These are phyloP conservation scores for Suillus sp. DNA, from an alignment of 768 basidiomycete species.

Conservation along the genomic window DNA sequence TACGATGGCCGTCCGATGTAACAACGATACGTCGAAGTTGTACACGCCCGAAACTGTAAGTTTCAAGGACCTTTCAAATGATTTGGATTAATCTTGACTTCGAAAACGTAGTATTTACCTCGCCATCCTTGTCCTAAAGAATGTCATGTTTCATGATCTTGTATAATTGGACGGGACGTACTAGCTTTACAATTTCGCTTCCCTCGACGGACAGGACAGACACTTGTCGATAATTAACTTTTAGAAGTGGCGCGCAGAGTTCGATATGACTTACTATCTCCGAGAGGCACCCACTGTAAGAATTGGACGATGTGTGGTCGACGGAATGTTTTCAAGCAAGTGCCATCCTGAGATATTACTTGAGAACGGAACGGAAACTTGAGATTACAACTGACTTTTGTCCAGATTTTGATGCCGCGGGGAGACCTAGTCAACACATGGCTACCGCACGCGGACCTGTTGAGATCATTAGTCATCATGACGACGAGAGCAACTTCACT, in stretches of 20 bases:
- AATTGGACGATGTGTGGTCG: constrained; percentile 48
- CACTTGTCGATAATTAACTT: constrained; percentile 32
- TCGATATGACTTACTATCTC: constrained; percentile 39
- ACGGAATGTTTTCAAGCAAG: constrained; percentile 52
- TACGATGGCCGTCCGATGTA: constrained; percentile 46
- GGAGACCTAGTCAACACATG: constrained; percentile 49
- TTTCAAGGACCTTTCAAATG: constrained; percentile 38
- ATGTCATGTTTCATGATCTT: constrained; percentile 16
- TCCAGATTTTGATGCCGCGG: constrained; percentile 56
- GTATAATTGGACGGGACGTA: constrained; percentile 24
- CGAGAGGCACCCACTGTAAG: constrained; percentile 52
- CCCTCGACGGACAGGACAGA: constrained; percentile 52
- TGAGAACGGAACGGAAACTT: neutral
- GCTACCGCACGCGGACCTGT: constrained; percentile 50
- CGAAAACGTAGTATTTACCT: constrained; percentile 25
- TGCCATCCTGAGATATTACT: constrained; percentile 41
- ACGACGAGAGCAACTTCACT: neutral
- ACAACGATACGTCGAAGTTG: constrained; percentile 51
- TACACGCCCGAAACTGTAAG: constrained; percentile 47
- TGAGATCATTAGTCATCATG: constrained; percentile 11
- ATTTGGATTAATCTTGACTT: neutral
- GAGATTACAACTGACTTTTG: constrained; percentile 31
- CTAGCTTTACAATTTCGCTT: constrained; percentile 48
- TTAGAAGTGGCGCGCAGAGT: constrained; percentile 14
- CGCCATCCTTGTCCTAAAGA: constrained; percentile 48